Evolutionary conservation across 768 basidiomycete species (phyloP), one percentile per base, ranked within the genome.

Genomic region (Agaricus sinodeliciosus): DNA sequence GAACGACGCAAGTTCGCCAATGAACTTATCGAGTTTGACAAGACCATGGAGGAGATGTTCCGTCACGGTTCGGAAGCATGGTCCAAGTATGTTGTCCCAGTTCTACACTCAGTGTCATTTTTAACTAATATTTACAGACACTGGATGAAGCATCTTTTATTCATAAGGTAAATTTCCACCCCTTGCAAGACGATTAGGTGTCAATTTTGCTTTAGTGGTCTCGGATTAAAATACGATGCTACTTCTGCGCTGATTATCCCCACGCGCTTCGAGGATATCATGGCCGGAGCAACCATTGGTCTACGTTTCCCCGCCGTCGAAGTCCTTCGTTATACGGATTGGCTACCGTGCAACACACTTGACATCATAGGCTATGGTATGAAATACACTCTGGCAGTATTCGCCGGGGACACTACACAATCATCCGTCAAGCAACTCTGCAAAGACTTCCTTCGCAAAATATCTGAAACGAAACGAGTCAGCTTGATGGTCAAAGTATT

Each of bases 11-110:
- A 55, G 43, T 49, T 51, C 25, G 59, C 55, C 1, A 37, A 36
- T 26, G 55, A 57, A 26, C 55, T 64, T 25, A 64, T 64, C 40
- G 60, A 55, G 7, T 64, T 64, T 45, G 63, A 64, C 51, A 59
- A 59, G 43, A 48, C 53, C n/a, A 54, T 61, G 15, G 43, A 44
- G 43, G 26, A 44, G 43, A 19, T 26, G 4, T 44, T 44, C 43
- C 43, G 43, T 15, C 22, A 5, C 11, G 43, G 43, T 19, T 22
- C 22, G 22, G 22, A 22, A 22, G 9, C 43, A 25, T 44, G 19
- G 19, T 3, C 43, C 25, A 11, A 25, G 26, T 26, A 19, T 4
- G 26, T 44, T 9, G 7, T 15, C 12, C 43, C 22, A 25, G 26
- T 12, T 26, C 4, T 15, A 6, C 25, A 3, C 25, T 44, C 42